Conservation (phyloP, 805 yeast species). For the Diddensiella caesifluorescens region DNA sequence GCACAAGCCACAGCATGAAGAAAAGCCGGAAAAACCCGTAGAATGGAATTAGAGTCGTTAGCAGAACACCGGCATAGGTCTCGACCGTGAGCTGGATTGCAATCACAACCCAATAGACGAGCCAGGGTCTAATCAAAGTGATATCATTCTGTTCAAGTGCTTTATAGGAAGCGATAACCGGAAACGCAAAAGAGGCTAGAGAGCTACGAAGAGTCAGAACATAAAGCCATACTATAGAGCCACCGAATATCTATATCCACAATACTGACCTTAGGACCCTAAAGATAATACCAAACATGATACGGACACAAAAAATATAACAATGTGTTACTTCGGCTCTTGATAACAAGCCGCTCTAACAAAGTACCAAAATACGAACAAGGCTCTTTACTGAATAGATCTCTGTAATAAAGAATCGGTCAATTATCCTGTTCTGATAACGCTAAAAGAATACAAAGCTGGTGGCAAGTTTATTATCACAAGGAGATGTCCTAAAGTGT, state of each 20-base stretch:
- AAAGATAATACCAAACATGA: constrained; percentile 13
- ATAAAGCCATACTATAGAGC: background rate
- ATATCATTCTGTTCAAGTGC: constrained; percentile 45
- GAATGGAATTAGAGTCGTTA: constrained; percentile 50
- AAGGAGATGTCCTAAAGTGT: too few relatives aligned
- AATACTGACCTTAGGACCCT: constrained; percentile 8
- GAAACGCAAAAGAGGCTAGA: constrained; percentile 46
- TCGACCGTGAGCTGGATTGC: constrained; percentile 39
- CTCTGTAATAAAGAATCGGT: too few relatives aligned
- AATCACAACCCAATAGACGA: constrained; percentile 63
- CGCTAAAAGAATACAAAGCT: too few relatives aligned
- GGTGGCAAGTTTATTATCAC: too few relatives aligned
- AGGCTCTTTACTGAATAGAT: too few relatives aligned
- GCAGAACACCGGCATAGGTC: constrained; percentile 41
- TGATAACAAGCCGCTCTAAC: too few relatives aligned
- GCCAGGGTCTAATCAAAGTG: constrained; percentile 40
- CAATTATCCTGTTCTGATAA: too few relatives aligned
- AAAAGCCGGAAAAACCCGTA: constrained; percentile 44
- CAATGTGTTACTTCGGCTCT: background rate
- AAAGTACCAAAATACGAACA: too few relatives aligned
- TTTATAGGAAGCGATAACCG: constrained; percentile 54
- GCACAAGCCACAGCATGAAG: constrained; percentile 55
- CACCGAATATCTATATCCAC: background rate
- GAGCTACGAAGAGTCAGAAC: constrained; percentile 18
- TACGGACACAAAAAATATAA: background rate